Evolutionary conservation across 495 filamentous ascomycete species (phyloP), one percentile per base, ranked within the genome.

Genomic region (Acidiella bohemica): DNA sequence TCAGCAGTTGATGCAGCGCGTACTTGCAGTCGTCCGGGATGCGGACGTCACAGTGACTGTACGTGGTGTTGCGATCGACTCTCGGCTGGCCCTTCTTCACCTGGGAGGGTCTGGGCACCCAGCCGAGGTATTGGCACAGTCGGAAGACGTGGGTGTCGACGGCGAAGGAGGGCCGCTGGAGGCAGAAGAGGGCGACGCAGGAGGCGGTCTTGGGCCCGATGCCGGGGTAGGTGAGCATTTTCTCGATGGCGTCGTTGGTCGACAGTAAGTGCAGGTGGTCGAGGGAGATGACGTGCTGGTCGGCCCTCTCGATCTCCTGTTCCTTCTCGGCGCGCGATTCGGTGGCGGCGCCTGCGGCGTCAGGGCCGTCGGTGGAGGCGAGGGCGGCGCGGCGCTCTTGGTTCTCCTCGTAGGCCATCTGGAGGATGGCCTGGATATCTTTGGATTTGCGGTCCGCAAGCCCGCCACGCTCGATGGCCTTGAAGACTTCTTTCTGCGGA

Each of bases 151-250:
- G 65, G 1, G 67, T 67, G 25, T 63, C 59, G 13, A 61, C 47
- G 3, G 66, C 66, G 39, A 73, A 62, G 26, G 55, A 45, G 5
- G 67, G 58, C 4, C 58, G 53, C 19, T 71, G 56, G 14, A 72
- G 61, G 32, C 63, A 67, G 51, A 70, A 71, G 14, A 73, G 65
- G 0, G 71, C 54, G 11, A 71, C 66, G 39, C 90, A 97, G 6
- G 83, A 78, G 3, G 87, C 81, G 0, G 87, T 93, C 62, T 97
- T 97, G 38, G 83, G 76, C 0, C 87, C 90, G 43, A 96, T 82
- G 3, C 88, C 90, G 2, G 80, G 80, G 32, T 78, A 90, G 39
- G 71, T 77, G 35, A 75, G 71, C 25, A 96, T 67, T 40, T 78
- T 73, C 7, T 62, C 61, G 71, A 93, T 80, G 0, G 76, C 84